Base-by-base conservation (phyloP, 176 grass and related monocot species). In the Rhynchospora breviuscula region DNA sequence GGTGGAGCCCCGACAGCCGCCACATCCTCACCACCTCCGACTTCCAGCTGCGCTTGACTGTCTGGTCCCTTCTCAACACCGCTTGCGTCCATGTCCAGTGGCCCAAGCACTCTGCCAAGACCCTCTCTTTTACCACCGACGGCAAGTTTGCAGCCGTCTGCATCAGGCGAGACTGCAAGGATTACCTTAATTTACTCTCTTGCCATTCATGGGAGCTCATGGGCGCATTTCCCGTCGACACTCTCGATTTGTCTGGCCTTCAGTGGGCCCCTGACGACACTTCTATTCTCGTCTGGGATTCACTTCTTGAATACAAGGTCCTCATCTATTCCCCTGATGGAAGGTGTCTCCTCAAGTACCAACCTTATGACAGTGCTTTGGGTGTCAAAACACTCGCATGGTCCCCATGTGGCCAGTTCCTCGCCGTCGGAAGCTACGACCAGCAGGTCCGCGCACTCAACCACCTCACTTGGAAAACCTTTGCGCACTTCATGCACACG, bases 391-490 rank as follows among this genome's bases (percentile, higher is more conserved):
- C 89, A 79, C 93, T 99, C 87, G 85, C 88, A 58, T 99, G 96
- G 96, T 99, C 96, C 71, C 93, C 91, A 35, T 95, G 96, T 64
- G 89, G 96, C 14, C 93, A 95, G 40, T 99, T 99, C 78, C 85
- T 95, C 85, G 93, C 91, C 80, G 96, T 99, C 64, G 96, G 96
- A 43, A 95, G 96, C 86, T 99, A 93, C 86, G 93, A 99, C 87
- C 96, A 99, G 86, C 84, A 85, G 54, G 88, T 99, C 8, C 86
- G 96, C 44, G 79, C 80, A 58, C 82, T 99, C 67, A 99, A 95
- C 87, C 96, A 99, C 72, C 81, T 99, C 69, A 99, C 96, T 18
- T 99, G 96, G 96, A 99, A 90, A 93, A 93, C 91, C 31, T 99
- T 99, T 93, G 93, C 89, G 8, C 91, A 99, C 83, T 99, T 99